phyloP scores from a whole-genome alignment of 768 basidiomycete species.

The Suillus subluteus region DNA sequence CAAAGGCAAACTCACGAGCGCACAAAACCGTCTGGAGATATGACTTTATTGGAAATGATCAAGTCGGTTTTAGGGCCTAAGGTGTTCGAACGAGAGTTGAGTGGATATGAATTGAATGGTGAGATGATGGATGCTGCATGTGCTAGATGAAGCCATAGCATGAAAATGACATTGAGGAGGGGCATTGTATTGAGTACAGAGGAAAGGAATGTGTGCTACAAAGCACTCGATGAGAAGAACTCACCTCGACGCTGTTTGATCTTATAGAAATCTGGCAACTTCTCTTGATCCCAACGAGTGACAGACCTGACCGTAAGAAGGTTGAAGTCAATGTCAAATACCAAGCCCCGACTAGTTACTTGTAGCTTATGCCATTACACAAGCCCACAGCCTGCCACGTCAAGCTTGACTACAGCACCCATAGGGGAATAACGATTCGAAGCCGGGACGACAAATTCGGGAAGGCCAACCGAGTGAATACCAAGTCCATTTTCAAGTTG shows the following conservation, averaged over 20 bases:
- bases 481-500: neutral
- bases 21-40: conserved; percentile 54
- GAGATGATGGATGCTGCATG: conserved; percentile 25
- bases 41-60: conserved; percentile 41
- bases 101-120: conserved; percentile 14
- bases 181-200: neutral
- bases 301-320: neutral
- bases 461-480: no score
- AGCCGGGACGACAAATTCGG: neutral
- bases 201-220: neutral
- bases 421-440: neutral
- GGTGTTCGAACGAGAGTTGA: conserved; percentile 11
- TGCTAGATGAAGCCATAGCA: conserved; percentile 2
- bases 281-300: neutral
- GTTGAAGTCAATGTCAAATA: no score
- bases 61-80: conserved; percentile 32
- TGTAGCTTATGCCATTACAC: neutral
- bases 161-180: neutral
- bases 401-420: neutral
- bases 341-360: neutral
- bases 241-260: neutral
- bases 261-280: neutral
- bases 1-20: conserved; percentile 40
- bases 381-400: neutral
- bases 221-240: neutral